Base-by-base conservation (phyloP, 2,329 filamentous ascomycete species). In the Ustulina deusta region DNA sequence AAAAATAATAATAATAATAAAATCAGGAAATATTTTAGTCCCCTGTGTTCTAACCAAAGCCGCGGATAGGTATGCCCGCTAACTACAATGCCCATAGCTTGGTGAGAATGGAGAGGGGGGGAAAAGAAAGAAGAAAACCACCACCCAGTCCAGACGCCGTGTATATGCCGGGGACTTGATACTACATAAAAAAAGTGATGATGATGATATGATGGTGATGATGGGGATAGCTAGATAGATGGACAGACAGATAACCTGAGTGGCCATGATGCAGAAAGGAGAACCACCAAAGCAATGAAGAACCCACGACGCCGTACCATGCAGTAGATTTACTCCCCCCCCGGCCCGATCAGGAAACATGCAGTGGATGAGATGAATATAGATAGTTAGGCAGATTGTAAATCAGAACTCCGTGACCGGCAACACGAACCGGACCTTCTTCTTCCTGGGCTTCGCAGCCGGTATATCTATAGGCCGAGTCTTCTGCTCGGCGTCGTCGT, bases 371-470 rank as follows among this genome's bases (percentile, higher is more conserved):
- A 64, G 22, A 61, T 46, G 57, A 40, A 34, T 42, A 42, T 2
- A 27, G 20, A 40, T 38, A 36, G 29, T 36, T 54, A 34, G n/a
- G 2, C 13, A 55, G 34, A 42, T 42, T 54, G 9, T 42, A 40
- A 61, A 63, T 65, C 46, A 66, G 66, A 72, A 77, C 74, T 84
- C 80, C 77, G 77, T 76, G 15, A 76, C 79, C 32, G 85, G 85
- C 61, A 88, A 80, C 64, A 86, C 77, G 71, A 88, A 88, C 65
- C 86, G 81, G 62, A 88, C 86, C 80, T 76, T 86, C 84, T 87
- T 88, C 79, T 88, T 88, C 79, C 81, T 82, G 54, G 82, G 80
- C 83, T 86, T 87, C 69, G 79, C 79, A 78, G 79, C 75, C 81
- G 79, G 78, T 73, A 81, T 79, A 32, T 81, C 78, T 77, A 79